Percentiles rank a stretch among this genome's conserved stretches.
Conservation (phyloP, 768 basidiomycete species). For the Terana coerulea region DNA sequence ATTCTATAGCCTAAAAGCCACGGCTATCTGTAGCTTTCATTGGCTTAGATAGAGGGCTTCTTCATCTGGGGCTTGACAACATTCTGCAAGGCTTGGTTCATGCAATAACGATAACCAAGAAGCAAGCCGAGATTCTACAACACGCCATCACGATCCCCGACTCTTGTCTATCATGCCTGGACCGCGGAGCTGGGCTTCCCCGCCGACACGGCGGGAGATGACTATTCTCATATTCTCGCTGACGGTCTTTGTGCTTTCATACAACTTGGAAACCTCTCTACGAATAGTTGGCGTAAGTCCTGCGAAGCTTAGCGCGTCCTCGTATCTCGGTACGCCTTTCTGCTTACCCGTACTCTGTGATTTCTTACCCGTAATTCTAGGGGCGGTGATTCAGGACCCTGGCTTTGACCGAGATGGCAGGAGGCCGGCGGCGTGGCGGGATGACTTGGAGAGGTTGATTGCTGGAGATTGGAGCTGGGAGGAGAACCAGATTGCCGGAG, state of each 20-base stretch:
- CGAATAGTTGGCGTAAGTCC: conserved; percentile 36
- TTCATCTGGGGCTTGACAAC: too few species aligned
- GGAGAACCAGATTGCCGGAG: conserved; percentile 50
- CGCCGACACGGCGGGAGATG: conserved; percentile 72
- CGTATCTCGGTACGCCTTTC: conserved; percentile 16
- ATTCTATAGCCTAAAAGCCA: too few species aligned
- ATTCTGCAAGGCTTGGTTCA: too few species aligned
- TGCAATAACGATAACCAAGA: not conserved
- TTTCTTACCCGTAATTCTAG: conserved; percentile 7
- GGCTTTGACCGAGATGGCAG: conserved; percentile 50
- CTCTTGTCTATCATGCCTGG: conserved; percentile 34
- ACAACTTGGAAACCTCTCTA: conserved; percentile 68
- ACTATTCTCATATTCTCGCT: conserved; percentile 64
- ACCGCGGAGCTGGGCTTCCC: conserved; percentile 47
- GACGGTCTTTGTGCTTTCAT: conserved; percentile 64
- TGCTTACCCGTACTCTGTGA: not conserved
- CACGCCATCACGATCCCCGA: not conserved
- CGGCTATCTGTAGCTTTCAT: too few species aligned
- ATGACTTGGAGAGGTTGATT: conserved; percentile 56
- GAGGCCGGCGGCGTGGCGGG: conserved; percentile 48
- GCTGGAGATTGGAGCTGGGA: conserved; percentile 72
- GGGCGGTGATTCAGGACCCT: conserved; percentile 24
- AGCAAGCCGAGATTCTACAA: not conserved
- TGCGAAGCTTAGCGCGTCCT: conserved; percentile 18
- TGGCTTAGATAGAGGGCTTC: too few species aligned